Conservation (phyloP, 768 basidiomycete species). For the Boletus barrowsii region DNA sequence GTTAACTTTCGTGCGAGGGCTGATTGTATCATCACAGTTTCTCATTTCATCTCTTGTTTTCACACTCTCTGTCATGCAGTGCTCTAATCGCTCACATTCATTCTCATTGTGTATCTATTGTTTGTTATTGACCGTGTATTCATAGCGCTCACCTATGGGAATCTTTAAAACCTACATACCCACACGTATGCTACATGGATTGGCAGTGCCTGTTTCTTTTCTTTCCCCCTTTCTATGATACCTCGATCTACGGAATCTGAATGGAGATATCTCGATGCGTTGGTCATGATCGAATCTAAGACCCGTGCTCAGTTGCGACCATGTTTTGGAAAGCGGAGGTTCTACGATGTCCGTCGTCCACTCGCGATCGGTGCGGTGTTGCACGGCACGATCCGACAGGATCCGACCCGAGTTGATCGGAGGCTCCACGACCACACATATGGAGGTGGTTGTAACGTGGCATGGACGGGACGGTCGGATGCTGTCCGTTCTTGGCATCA, state of each 20-base stretch:
- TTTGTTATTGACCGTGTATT: conserved; percentile 23
- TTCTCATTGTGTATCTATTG: conserved; percentile 18
- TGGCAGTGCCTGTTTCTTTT: background rate
- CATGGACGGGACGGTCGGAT: too few species aligned
- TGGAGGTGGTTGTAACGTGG: too few species aligned
- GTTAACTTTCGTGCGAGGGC: background rate
- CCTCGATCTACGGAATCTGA: conserved; percentile 9
- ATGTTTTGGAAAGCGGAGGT: background rate
- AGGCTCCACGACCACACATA: too few species aligned
- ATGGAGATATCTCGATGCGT: background rate
- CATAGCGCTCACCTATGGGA: conserved; percentile 8
- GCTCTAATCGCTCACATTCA: conserved; percentile 12
- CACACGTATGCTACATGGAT: conserved; percentile 9
- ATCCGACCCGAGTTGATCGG: too few species aligned
- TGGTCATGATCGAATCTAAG: background rate
- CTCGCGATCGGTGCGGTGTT: too few species aligned
- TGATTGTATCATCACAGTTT: background rate
- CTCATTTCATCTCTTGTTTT: conserved; percentile 1
- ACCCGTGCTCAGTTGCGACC: background rate
- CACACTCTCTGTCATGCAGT: conserved; percentile 6
- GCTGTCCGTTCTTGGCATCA: too few species aligned
- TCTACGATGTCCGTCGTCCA: too few species aligned
- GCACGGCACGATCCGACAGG: too few species aligned
- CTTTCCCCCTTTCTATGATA: background rate
- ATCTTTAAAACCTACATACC: background rate